Percentiles rank a stretch among this genome's conserved stretches.
These are phyloP conservation scores for Azolla pinnata DNA, from an alignment of 75 land plant genomes.

Conservation along the genomic window DNA sequence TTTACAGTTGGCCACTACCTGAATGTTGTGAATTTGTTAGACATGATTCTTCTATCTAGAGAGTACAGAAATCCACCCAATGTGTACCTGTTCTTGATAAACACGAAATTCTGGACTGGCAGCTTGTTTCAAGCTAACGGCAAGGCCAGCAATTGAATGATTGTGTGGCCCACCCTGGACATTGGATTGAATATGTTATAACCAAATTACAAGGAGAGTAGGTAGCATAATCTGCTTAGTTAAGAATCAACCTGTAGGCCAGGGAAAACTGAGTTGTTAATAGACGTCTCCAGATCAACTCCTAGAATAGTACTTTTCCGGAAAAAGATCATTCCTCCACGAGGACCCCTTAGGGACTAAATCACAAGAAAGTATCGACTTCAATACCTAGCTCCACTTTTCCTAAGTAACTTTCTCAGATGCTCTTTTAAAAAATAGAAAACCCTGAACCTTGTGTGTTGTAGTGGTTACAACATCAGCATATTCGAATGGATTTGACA, in stretches of 20 bases:
- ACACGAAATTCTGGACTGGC: conserved; percentile 55
- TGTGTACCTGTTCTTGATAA: conserved; percentile 67
- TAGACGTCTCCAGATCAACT: conserved; percentile 63
- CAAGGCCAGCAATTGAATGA: conserved; percentile 84
- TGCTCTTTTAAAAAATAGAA: too few species aligned
- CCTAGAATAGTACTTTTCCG: conserved; percentile 65
- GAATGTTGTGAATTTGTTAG: too few species aligned
- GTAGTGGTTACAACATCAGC: conserved; percentile 94
- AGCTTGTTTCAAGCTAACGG: conserved; percentile 79
- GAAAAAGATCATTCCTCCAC: conserved; percentile 95
- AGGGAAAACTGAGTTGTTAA: conserved; percentile 92
- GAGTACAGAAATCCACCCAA: too few species aligned
- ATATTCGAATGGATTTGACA: conserved; percentile 73
- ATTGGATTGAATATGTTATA: too few species aligned
- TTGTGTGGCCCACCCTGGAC: conserved; percentile 94
- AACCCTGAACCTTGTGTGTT: conserved; percentile 76
- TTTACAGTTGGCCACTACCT: conserved; percentile 79
- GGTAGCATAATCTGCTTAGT: background rate
- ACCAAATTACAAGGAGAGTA: background rate
- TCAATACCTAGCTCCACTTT: background rate
- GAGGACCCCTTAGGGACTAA: conserved; percentile 89
- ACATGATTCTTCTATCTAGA: too few species aligned
- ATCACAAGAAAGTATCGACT: conserved; percentile 1
- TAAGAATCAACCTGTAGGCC: conserved; percentile 61
- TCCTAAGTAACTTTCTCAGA: background rate